Evolutionary conservation across 106 monocot genomes (phyloP).

Genomic region (Alisma plantagoaquatica): DNA sequence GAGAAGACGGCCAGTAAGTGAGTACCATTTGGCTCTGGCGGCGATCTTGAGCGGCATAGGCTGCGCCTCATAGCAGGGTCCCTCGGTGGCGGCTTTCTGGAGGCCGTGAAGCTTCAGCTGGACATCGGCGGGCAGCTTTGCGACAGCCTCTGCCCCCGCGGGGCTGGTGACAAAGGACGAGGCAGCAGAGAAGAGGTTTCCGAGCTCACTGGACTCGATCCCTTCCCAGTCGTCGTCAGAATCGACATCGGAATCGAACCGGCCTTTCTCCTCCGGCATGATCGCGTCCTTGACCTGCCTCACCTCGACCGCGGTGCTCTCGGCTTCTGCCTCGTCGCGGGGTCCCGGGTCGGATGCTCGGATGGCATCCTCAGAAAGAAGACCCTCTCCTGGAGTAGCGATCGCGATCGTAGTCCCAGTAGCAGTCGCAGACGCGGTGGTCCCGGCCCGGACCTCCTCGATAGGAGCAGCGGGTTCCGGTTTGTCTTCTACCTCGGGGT

Average conservation of each 20-base stretch:
- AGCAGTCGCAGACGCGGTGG: no score
- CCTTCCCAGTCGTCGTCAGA: slow-evolving; percentile 83
- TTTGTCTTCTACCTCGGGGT: no score
- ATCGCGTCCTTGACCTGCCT: background rate
- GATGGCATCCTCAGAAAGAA: no score
- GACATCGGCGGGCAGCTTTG: slow-evolving; percentile 31
- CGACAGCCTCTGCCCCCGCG: slow-evolving; percentile 20
- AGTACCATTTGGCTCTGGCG: slow-evolving; percentile 59
- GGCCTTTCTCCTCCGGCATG: background rate
- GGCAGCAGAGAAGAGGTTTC: slow-evolving; percentile 39
- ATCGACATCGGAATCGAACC: no score
- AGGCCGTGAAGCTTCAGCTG: slow-evolving; percentile 57
- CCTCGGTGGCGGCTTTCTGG: slow-evolving; percentile 56
- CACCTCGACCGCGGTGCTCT: no score
- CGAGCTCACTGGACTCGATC: slow-evolving; percentile 58
- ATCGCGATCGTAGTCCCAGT: no score
- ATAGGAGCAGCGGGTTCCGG: no score
- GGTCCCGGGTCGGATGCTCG: no score
- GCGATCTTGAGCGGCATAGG: slow-evolving; percentile 56
- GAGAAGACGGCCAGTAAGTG: background rate
- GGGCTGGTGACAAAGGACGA: slow-evolving; percentile 20
- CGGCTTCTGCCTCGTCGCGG: no score
- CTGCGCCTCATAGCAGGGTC: slow-evolving; percentile 54
- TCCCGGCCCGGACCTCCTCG: no score
- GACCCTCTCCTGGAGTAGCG: no score